Percentiles rank a stretch among this genome's conserved stretches.
These are phyloP conservation scores for Rhizophora apiculata DNA, from an alignment of 345 rosid genomes.

Conservation along the genomic window DNA sequence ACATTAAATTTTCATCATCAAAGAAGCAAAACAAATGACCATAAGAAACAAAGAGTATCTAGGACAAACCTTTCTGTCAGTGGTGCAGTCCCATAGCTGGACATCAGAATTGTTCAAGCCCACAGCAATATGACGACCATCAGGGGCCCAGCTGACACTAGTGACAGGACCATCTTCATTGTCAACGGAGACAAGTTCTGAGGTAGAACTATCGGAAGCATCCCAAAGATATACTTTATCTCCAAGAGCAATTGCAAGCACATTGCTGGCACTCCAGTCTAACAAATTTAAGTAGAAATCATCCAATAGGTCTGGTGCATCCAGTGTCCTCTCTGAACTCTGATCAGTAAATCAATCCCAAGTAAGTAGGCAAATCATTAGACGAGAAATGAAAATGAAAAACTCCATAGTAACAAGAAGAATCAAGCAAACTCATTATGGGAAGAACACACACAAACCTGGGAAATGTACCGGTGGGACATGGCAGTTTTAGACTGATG, in stretches of 20 bases:
- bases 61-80: conserved; percentile 30
- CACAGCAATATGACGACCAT: conserved; percentile 43
- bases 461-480: conserved; percentile 41
- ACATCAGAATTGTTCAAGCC: conserved; percentile 52
- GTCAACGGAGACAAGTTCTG: conserved; percentile 49
- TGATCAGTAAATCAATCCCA: conserved; percentile 11
- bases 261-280: conserved; percentile 51
- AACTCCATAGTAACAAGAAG: neutral
- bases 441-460: conserved; percentile 26
- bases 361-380: neutral
- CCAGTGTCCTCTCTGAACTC: conserved; percentile 42
- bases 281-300: conserved; percentile 43
- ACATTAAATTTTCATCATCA: neutral
- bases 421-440: neutral
- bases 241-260: conserved; percentile 39
- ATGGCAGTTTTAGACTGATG: conserved; percentile 27
- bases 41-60: neutral
- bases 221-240: conserved; percentile 46
- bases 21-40: neutral
- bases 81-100: conserved; percentile 45
- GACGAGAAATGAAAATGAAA: neutral
- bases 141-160: conserved; percentile 55
- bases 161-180: conserved; percentile 48
- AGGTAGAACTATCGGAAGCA: conserved; percentile 42
- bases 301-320: conserved; percentile 42